These are phyloP conservation scores for Fusarium denticulatum DNA, from an alignment of 2,329 filamentous ascomycete species.

Conservation along the genomic window DNA sequence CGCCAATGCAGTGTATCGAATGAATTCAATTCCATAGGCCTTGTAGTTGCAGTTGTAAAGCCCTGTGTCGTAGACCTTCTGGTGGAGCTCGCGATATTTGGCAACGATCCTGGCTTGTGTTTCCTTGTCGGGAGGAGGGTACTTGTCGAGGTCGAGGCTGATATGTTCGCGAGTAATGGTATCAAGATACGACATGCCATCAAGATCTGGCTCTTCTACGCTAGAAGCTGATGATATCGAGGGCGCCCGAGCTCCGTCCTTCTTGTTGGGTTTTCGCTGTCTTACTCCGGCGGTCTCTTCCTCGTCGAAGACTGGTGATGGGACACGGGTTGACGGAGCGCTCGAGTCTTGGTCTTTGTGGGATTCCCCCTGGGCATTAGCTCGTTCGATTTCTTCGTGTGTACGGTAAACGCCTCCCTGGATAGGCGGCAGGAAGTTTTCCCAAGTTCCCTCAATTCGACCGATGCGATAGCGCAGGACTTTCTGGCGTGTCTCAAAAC, in stretches of 20 bases:
- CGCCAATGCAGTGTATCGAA: constrained; percentile 75
- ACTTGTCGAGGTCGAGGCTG: constrained; percentile 78
- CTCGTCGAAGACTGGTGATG: constrained; percentile 64
- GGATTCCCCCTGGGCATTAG: constrained; percentile 20
- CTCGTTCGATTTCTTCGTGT: constrained; percentile 48
- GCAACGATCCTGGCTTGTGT: constrained; percentile 80
- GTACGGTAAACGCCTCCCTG: constrained; percentile 83
- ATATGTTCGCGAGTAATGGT: constrained; percentile 79
- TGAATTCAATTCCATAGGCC: constrained; percentile 78
- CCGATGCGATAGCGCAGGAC: constrained; percentile 90
- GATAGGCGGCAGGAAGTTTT: constrained; percentile 89
- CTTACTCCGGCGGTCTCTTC: constrained; percentile 39
- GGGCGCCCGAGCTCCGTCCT: constrained; percentile 48
- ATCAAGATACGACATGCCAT: constrained; percentile 75
- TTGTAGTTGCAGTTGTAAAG: constrained; percentile 87
- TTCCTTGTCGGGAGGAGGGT: constrained; percentile 77
- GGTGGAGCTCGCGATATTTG: constrained; percentile 83
- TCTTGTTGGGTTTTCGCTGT: constrained; percentile 41
- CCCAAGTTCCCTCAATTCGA: constrained; percentile 81
- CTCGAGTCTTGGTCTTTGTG: constrained; percentile 50
- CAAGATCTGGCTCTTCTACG: constrained; percentile 54
- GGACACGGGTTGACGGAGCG: constrained; percentile 62
- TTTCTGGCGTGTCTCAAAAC: constrained; percentile 74
- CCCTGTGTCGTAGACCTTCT: constrained; percentile 76
- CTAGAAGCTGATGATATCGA: constrained; percentile 71